Conservation (phyloP, 257 asterid genomes). For the Nicotiana undulata region DNA sequence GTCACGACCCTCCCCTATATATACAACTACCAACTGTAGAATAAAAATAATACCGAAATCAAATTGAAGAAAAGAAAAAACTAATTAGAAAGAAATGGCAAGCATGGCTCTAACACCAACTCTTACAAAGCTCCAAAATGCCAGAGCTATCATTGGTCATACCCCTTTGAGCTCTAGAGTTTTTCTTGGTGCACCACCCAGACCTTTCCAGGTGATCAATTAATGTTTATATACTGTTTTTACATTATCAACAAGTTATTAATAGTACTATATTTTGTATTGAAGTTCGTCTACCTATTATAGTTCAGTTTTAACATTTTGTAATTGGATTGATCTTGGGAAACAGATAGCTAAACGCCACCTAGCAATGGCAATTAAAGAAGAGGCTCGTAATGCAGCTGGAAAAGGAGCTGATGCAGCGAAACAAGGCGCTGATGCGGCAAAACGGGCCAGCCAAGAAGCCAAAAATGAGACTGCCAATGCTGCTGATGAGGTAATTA, state of each 20-base stretch:
- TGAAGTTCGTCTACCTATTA: no score
- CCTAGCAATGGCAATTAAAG: constrained; percentile 24
- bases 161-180: constrained; percentile 16
- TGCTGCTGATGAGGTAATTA: constrained; percentile 33
- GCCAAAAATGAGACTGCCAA: constrained; percentile 31
- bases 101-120: constrained; percentile 34
- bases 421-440: constrained; percentile 43
- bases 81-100: constrained; percentile 17
- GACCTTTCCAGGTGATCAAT: constrained; percentile 29
- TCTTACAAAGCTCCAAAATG: constrained; percentile 33
- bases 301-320: no score
- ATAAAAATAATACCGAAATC: not conserved
- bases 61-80: not conserved
- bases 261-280: no score
- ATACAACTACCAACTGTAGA: not conserved
- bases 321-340: not conserved
- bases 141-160: constrained; percentile 16
- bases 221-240: no score
- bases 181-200: constrained; percentile 17
- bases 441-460: constrained; percentile 43
- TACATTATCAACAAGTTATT: no score
- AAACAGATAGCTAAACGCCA: constrained; percentile 23
- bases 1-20: constrained; percentile 5
- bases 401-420: constrained; percentile 39
- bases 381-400: constrained; percentile 37